Evolutionary conservation across 2,329 filamentous ascomycete species (phyloP), one percentile per base, ranked within the genome.

Genomic region (Coniochaeta prunicola): DNA sequence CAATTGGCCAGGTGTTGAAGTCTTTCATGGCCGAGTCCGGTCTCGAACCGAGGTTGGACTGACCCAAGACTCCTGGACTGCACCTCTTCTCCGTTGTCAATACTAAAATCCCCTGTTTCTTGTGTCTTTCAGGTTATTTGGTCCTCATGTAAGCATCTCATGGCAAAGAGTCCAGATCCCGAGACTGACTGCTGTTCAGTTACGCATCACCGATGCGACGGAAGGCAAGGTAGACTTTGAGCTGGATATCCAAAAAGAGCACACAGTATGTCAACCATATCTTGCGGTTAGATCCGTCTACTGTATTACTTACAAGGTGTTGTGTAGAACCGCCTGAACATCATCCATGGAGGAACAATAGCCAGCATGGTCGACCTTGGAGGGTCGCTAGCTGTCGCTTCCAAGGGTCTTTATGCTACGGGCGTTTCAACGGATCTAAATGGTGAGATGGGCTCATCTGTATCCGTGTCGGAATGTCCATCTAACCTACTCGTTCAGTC

Each of bases 1-100:
- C n/a, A 15, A 33, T 31, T 36, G 34, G 42, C 61, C 60, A 94
- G 91, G 91, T 96, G 53, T 83, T 91, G 78, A 88, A 89, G 71
- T 92, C 90, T 1, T 97, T 97, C 73, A 85, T 90, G 76, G 83
- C 84, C 64, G 89, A 91, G 63, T 96, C 92, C 5, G 92, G 92
- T 7, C 76, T 97, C 21, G 93, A 97, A 73, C 91, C 91, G 71
- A 89, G 90, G 92, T 96, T 70, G 67, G 75, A 69, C 26, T 36
- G 31, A n/a, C n/a, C n/a, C n/a, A n/a, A n/a, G n/a, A n/a, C 54
- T 21, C 53, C 53, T 36, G 30, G 17, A 55, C 30, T 26, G 45
- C 26, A 30, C 45, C 21, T 13, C 26, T 50, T n/a, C 5, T 30
- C 13, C 40, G 17, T 17, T 50, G 45, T 50, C 30, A 12, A 45